Evolutionary conservation across 1,284 basidiomycete species (phyloP), one percentile per base, ranked within the genome.

Genomic region (Cryptococcus neoformans): DNA sequence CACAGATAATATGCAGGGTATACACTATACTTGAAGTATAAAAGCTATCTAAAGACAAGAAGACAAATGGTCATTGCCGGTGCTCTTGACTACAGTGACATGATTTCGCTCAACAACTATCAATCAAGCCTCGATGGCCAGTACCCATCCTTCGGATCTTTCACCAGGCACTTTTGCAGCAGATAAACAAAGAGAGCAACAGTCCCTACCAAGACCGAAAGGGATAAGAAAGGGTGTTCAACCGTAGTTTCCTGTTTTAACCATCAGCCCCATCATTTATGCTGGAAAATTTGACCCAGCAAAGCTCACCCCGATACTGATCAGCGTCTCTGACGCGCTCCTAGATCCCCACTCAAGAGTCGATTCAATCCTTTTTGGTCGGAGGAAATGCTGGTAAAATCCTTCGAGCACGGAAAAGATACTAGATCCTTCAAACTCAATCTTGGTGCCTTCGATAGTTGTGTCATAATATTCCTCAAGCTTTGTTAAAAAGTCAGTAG

Each of bases 351-450:
- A 69, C 56, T 76, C 73, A 16, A 77, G 51, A 8, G 71, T 66
- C 38, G 70, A 67, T 44, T 74, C 69, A n/a, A 65, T 67, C 47
- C 63, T 65, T 66, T 85, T 87, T 53, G 83, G 82, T 8, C 69
- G 58, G 0, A 87, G 74, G 6, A 81, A 81, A 0, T 86, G 85
- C 21, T 79, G 78, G 2, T 83, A 80, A 10, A 87, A 83, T 6
- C 83, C 85, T 48, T 90, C 86, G 8, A 95, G 79, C 0, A 89
- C 82, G 0, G 84, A 83, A 59, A 88, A 87, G 28, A 93, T 78
- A 59, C 82, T 84, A 6, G 79, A 68, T 2, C 77, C 72, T 2
- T 84, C 82, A 38, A 92, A 77, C 42, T 79, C 68, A 60, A 93
- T 70, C 68, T 69, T 88, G 81, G 66, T 84, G 87, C 74, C 90